phyloP scores from a whole-genome alignment of 768 basidiomycete species.

The Pholiota molesta region DNA sequence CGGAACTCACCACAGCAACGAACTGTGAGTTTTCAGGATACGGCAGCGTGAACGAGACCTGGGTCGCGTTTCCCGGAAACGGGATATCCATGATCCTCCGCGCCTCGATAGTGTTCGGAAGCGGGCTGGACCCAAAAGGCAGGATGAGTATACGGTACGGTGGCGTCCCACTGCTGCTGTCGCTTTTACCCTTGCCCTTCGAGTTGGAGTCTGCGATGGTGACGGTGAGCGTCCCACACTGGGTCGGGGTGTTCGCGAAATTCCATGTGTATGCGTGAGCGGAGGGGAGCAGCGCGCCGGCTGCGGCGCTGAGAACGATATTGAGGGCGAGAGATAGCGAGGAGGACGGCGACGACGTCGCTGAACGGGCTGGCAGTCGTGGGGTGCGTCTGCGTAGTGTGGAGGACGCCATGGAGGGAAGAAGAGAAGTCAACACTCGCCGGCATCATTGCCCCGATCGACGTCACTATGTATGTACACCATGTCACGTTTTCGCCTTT shows the following conservation, averaged over 20 bases:
- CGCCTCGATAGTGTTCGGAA: constrained; percentile 64
- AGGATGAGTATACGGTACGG: constrained; percentile 72
- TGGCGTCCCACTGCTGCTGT: constrained; percentile 48
- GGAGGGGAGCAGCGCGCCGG: constrained; percentile 24
- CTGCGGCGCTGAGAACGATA: constrained; percentile 23
- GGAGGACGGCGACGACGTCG: not conserved
- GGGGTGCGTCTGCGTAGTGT: constrained; percentile 1
- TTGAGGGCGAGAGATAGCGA: constrained; percentile 12
- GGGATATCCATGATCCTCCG: constrained; percentile 58
- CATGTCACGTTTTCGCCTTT: not conserved
- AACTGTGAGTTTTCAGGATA: constrained; percentile 74
- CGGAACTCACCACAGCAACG: constrained; percentile 68
- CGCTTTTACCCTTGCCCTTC: not conserved
- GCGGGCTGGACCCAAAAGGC: constrained; percentile 66
- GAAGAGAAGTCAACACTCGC: not conserved
- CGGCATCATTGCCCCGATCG: not conserved
- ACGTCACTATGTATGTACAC: not conserved
- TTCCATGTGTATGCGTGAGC: constrained; percentile 47
- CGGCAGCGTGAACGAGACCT: constrained; percentile 56
- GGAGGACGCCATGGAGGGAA: constrained; percentile 10
- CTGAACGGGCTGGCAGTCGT: not conserved
- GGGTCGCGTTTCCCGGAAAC: constrained; percentile 46
- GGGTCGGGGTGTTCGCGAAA: constrained; percentile 52
- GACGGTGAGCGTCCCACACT: constrained; percentile 69
- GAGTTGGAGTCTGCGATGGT: constrained; percentile 45